Conservation (phyloP, 371 early-diverging fungal genomes). For the Mycotypha africana region DNA sequence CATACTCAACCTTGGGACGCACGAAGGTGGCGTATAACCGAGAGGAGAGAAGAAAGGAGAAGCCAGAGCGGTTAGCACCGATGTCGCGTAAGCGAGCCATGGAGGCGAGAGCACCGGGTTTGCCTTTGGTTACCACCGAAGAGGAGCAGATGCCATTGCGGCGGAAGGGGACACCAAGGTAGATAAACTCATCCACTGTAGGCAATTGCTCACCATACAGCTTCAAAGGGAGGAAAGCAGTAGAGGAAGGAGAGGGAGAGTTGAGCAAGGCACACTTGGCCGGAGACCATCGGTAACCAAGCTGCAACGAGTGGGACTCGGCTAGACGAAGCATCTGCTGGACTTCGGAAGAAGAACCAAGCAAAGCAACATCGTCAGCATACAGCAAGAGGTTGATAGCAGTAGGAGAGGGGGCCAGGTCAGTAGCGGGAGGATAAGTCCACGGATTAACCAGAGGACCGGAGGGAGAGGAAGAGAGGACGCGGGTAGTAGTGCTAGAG, state of each 20-base stretch:
- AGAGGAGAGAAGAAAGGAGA: neutral
- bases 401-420: neutral
- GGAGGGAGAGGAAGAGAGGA: too few relatives aligned
- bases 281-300: conserved; percentile 21
- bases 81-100: too few relatives aligned
- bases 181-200: too few relatives aligned
- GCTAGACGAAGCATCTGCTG: conserved; percentile 7
- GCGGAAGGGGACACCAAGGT: too few relatives aligned
- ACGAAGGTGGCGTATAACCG: conserved; percentile 4
- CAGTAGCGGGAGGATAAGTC: neutral
- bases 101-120: too few relatives aligned
- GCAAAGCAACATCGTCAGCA: conserved; percentile 27
- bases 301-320: conserved; percentile 6
- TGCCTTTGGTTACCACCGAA: too few relatives aligned
- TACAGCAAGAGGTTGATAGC: conserved; percentile 14
- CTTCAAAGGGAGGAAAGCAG: conserved; percentile 8
- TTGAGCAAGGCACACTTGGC: too few relatives aligned
- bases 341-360: conserved; percentile 8
- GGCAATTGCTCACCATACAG: too few relatives aligned
- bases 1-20: too few relatives aligned
- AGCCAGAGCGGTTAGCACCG: neutral
- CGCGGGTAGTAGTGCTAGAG: neutral
- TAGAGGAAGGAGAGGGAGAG: too few relatives aligned
- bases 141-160: too few relatives aligned
- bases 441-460: too few relatives aligned